Percentiles rank a stretch among this genome's conserved stretches.
Conservation (phyloP, 2,329 filamentous ascomycete genomes). For the Diaporthe batatas region DNA sequence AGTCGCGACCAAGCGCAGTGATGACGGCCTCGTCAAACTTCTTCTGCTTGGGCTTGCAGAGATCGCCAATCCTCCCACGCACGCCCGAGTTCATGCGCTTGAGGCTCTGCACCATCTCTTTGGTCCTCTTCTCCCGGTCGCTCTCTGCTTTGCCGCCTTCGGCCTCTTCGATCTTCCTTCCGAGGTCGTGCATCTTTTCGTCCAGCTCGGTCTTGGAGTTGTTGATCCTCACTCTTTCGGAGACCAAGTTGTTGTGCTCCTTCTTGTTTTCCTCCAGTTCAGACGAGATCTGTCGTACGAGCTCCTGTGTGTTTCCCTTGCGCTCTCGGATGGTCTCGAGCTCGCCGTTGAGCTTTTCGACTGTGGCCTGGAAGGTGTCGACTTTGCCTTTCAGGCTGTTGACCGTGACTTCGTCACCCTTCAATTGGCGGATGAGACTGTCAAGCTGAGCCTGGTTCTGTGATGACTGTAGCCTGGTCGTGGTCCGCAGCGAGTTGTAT, state of each 20-base stretch:
- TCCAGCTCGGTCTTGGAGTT: conserved; percentile 90
- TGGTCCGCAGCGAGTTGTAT: conserved; percentile 85
- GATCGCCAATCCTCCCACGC: conserved; percentile 87
- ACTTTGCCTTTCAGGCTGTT: conserved; percentile 91
- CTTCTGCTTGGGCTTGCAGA: conserved; percentile 97
- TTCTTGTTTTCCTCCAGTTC: conserved; percentile 93
- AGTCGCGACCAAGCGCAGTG: conserved; percentile 91
- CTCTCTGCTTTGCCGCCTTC: conserved; percentile 88
- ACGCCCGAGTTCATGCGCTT: conserved; percentile 95
- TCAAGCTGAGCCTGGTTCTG: conserved; percentile 86
- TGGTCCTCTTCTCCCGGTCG: conserved; percentile 82
- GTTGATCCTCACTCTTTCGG: conserved; percentile 83
- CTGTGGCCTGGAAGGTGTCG: conserved; percentile 79
- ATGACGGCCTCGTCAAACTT: conserved; percentile 95
- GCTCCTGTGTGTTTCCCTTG: conserved; percentile 71
- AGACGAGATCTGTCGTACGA: conserved; percentile 75
- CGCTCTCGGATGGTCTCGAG: conserved; percentile 77
- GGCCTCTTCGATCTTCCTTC: conserved; percentile 85
- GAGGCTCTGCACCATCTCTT: conserved; percentile 86
- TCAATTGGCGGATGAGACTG: conserved; percentile 87
- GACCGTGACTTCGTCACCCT: conserved; percentile 91
- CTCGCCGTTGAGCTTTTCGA: conserved; percentile 81
- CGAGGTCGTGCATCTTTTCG: conserved; percentile 87
- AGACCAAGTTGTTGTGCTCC: conserved; percentile 86
- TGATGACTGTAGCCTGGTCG: conserved; percentile 86